Percentiles rank a stretch among this genome's conserved stretches.
Conservation (phyloP, 805 yeast species). For the Teunomyces pallodes region DNA sequence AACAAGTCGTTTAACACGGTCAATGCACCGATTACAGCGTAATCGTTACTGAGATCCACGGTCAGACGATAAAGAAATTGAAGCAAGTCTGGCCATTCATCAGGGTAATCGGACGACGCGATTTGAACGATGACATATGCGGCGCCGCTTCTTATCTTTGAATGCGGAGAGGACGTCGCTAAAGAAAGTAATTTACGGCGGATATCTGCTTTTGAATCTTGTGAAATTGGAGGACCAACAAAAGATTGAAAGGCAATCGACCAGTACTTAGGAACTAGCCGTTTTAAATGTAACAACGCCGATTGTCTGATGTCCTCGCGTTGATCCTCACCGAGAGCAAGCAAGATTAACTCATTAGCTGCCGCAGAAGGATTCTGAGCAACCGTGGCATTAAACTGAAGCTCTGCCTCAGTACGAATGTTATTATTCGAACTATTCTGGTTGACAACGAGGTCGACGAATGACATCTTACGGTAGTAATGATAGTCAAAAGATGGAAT, state of each 20-base stretch:
- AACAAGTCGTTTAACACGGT: slow-evolving; percentile 70
- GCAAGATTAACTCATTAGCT: slow-evolving; percentile 39
- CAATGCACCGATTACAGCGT: slow-evolving; percentile 51
- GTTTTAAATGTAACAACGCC: slow-evolving; percentile 62
- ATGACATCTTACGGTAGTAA: background rate
- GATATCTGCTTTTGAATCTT: slow-evolving; percentile 48
- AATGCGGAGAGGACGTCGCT: slow-evolving; percentile 40
- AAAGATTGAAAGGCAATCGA: slow-evolving; percentile 77
- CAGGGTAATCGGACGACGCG: slow-evolving; percentile 89
- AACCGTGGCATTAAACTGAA: slow-evolving; percentile 41
- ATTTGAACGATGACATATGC: slow-evolving; percentile 80
- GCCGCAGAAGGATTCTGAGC: slow-evolving; percentile 49
- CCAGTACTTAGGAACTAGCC: slow-evolving; percentile 75
- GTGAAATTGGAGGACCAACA: slow-evolving; percentile 60
- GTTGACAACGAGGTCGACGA: slow-evolving; percentile 9
- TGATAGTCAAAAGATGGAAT: background rate
- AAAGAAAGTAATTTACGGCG: slow-evolving; percentile 52
- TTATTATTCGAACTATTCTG: slow-evolving; percentile 49
- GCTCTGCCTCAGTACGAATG: slow-evolving; percentile 52
- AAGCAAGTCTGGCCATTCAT: slow-evolving; percentile 85
- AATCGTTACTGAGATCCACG: slow-evolving; percentile 24
- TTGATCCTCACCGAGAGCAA: slow-evolving; percentile 32
- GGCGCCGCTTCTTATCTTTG: slow-evolving; percentile 64
- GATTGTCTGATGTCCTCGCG: slow-evolving; percentile 53
- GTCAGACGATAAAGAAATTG: slow-evolving; percentile 44